Conservation (phyloP, 495 filamentous ascomycete species). For the Xylaria grammica region DNA sequence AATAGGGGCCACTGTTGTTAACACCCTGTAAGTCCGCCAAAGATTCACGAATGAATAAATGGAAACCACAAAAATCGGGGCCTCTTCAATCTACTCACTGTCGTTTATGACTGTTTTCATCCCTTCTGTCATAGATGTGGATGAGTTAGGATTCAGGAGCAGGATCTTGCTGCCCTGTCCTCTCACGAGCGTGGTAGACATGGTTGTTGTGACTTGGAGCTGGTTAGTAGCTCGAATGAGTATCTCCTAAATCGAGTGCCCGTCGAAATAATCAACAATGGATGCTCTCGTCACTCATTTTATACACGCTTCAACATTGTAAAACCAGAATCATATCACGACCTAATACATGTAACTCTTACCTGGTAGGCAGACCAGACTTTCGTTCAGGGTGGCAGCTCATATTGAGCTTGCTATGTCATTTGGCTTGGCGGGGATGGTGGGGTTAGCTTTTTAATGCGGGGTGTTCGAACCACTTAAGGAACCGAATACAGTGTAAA, state of each 20-base stretch:
- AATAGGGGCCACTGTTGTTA: no score
- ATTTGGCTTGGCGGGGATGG: constrained; percentile 6
- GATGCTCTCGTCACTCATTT: background rate
- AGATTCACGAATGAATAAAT: no score
- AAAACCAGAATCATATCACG: background rate
- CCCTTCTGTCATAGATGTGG: constrained; percentile 76
- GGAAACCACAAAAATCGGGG: background rate
- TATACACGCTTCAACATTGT: background rate
- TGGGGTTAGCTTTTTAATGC: background rate
- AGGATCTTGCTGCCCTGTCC: constrained; percentile 60
- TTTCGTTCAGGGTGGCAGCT: no score
- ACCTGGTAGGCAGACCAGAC: no score
- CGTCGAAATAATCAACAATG: background rate
- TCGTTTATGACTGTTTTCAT: constrained; percentile 66
- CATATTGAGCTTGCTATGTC: background rate
- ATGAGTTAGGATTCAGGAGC: constrained; percentile 93
- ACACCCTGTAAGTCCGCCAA: background rate
- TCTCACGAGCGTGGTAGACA: constrained; percentile 26
- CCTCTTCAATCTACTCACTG: constrained; percentile 15
- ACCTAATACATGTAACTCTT: background rate
- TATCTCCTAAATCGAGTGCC: background rate
- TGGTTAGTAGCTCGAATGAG: background rate
- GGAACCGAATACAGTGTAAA: background rate
- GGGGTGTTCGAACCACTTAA: background rate
- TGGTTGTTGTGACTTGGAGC: background rate